A percentile compares a stretch with the other conserved stretches of the same genome.
Evolutionary conservation across 208 protist genomes (phyloP).

Genomic region (Jaenimonas drosophilae): DNA sequence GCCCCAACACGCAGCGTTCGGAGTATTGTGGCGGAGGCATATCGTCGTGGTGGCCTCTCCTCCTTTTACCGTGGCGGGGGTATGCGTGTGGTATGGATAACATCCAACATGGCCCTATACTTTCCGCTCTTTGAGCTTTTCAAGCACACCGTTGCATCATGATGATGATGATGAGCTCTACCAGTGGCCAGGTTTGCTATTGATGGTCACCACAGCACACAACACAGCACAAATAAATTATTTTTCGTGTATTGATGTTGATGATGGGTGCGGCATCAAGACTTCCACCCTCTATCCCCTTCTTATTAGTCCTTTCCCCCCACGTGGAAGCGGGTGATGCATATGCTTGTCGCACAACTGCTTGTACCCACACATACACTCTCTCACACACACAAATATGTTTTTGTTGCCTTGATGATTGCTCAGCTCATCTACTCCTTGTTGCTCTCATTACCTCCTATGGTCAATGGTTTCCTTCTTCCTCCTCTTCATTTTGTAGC

Average conservation of each 20-base stretch:
- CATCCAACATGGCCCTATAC: conserved; percentile 69
- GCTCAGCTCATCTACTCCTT: too few species aligned
- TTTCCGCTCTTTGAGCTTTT: conserved; percentile 65
- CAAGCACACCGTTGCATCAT: conserved; percentile 6
- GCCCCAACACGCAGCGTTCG: conserved; percentile 18
- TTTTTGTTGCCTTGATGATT: too few species aligned
- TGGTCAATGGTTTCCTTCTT: too few species aligned
- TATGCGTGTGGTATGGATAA: conserved; percentile 73
- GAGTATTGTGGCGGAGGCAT: conserved; percentile 23
- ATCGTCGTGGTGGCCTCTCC: conserved; percentile 31
- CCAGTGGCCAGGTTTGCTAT: background rate
- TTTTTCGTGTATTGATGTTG: background rate
- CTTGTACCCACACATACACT: too few species aligned
- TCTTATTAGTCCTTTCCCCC: background rate
- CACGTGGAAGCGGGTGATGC: background rate
- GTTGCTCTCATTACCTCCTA: too few species aligned
- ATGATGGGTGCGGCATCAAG: background rate
- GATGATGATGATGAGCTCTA: conserved; percentile 4
- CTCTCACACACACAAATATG: too few species aligned
- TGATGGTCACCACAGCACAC: background rate
- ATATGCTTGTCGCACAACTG: too few species aligned
- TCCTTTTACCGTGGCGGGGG: conserved; percentile 53
- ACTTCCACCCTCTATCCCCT: background rate
- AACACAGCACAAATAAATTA: background rate
- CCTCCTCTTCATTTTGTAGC: too few species aligned